Conservation (phyloP, 129 eudicot species). For the Lonicera japonica region DNA sequence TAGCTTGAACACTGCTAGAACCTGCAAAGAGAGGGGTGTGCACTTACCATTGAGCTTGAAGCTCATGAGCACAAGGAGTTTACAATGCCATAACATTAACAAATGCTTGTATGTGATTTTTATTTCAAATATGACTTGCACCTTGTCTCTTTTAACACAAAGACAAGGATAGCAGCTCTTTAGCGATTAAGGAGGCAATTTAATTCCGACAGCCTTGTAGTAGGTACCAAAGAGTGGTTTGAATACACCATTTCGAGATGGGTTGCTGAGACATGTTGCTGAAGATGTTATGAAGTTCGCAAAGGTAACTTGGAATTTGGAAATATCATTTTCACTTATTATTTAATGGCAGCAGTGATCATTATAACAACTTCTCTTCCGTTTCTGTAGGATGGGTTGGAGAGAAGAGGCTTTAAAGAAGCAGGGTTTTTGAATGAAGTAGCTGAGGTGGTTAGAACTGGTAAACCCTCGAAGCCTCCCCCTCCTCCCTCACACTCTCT, state of each 20-base stretch:
- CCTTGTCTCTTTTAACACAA: background rate
- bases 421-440: conserved; percentile 88
- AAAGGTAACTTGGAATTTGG: conserved; percentile 42
- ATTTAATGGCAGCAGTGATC: background rate
- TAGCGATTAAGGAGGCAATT: background rate
- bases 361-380: background rate
- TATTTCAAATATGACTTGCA: background rate
- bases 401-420: conserved; percentile 94
- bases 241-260: conserved; percentile 95
- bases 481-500: no score
- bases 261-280: conserved; percentile 78
- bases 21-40: no score
- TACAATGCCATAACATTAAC: background rate
- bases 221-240: conserved; percentile 86
- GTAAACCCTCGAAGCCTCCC: conserved; percentile 21
- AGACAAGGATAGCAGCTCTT: background rate
- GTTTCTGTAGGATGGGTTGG: conserved; percentile 72
- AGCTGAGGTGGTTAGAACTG: conserved; percentile 90
- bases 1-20: no score
- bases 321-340: conserved; percentile 6
- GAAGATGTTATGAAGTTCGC: conserved; percentile 78
- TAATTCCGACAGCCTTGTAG: conserved; percentile 5
- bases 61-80: no score
- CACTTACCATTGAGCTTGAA: no score
- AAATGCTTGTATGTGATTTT: background rate